Evolutionary conservation across 2,329 filamentous ascomycete genomes (phyloP).

Genomic region (Monosporascus sp.): DNA sequence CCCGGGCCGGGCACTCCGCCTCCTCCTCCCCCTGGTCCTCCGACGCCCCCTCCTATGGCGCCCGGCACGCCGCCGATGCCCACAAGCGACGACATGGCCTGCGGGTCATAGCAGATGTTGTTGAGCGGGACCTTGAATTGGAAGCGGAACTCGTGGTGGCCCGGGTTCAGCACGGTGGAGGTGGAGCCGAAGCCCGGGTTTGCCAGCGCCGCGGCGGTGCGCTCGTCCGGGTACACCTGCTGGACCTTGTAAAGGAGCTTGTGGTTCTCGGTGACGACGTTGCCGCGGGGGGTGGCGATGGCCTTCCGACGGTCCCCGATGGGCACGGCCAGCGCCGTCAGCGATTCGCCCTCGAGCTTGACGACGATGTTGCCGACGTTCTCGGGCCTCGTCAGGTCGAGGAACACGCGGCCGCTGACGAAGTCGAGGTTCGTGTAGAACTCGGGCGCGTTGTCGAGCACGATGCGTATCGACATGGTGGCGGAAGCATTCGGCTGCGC

Average conservation of each 20-base stretch:
- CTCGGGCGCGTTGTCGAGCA: conserved; percentile 60
- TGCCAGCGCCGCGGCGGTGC: conserved; percentile 31
- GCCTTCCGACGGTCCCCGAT: conserved; percentile 38
- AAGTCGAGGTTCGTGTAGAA: conserved; percentile 78
- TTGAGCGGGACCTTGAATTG: conserved; percentile 74
- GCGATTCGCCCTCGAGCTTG: conserved; percentile 77
- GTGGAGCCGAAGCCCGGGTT: conserved; percentile 30
- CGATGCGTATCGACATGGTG: conserved; percentile 62
- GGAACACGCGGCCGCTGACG: conserved; percentile 57
- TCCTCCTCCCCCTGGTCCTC: not conserved
- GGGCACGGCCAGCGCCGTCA: conserved; percentile 56
- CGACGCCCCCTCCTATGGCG: conserved; percentile 18
- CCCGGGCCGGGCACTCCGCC: conserved; percentile 25
- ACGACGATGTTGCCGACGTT: conserved; percentile 68
- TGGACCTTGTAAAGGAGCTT: conserved; percentile 72
- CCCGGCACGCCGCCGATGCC: conserved; percentile 46
- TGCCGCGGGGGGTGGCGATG: conserved; percentile 27
- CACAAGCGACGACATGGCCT: conserved; percentile 48
- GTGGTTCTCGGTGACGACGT: conserved; percentile 53
- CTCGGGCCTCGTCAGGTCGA: conserved; percentile 60
- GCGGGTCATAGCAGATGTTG: conserved; percentile 59
- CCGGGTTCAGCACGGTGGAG: conserved; percentile 58
- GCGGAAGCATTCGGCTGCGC: not conserved
- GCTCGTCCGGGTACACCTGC: conserved; percentile 64
- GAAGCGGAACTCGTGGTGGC: conserved; percentile 73